Evolutionary conservation across 1,139 yeast genomes (phyloP), one percentile per base, ranked within the genome.

Genomic region (Suhomyces coccinellae): DNA sequence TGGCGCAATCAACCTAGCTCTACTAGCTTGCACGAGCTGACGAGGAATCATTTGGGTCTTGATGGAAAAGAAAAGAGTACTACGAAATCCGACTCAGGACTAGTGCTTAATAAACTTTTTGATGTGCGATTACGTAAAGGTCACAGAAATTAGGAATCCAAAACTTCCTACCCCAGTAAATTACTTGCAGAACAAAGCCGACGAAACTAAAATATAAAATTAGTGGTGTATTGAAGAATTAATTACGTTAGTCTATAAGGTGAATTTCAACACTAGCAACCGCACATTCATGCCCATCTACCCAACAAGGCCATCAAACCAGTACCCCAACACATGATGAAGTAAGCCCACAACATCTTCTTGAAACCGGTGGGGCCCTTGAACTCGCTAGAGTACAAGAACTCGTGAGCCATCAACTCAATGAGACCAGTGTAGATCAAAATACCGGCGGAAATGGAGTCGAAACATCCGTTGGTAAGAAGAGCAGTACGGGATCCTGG

Each of bases 381-480:
- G 57, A 80, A 79, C 56, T 82, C 82, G 46, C 78, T 76, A 27
- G 86, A 75, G 63, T 79, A 88, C 56, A 90, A 71, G 65, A 89
- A 90, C 59, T 90, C 97, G 56, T 86, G 90, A 5, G 95, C 96
- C 82, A 90, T 79, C 56, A 90, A 74, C 66, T 90, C 97, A 14
- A 89, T 90, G 47, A 89, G 69, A 54, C 95, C 95, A 14, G 96
- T 86, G 67, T 89, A 90, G 32, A 89, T 66, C 62, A 90, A 75
- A 48, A 90, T 85, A 44, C 97, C 97, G 0, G 96, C 80, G 10
- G 96, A 87, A 35, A 90, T 75, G 6, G 96, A 69, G 65, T 90
- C 97, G 56, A 89, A 84, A 6, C 82, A 75, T 53, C 97, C 97
- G 54, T 81, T 83, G 16, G 88, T 77, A 49, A 89, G 79, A 50